Evolutionary conservation across 129 eudicot genomes (phyloP), one percentile per base, ranked within the genome.

Genomic region (Gnaphalium uliginosum): DNA sequence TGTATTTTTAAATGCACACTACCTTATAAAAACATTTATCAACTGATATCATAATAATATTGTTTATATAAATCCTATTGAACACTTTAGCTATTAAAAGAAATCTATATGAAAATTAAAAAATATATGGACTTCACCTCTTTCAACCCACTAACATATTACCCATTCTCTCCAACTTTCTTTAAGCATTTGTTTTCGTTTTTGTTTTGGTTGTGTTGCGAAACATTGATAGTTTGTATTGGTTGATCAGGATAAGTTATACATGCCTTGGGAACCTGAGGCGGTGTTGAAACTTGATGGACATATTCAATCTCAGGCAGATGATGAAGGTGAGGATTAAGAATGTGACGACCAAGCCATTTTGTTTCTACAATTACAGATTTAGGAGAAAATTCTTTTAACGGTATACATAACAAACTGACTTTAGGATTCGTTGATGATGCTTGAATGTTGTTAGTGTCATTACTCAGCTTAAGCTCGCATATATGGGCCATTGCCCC

Each of bases 321-420:
- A 83, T 13, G 89, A 84, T 8, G 86, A 82, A 73, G 88, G 81
- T 66, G 70, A 85, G 70, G 81, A 85, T 74, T 89, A 81, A 89
- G 75, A 29, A 43, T 24, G 35, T 9, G 6, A 25, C 15, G n/a
- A 14, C 25, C 66, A 10, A 9, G 35, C 35, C 6, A 25, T 60
- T 13, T 26, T 2, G 37, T 25, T 60, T 4, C 33, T 60, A 60
- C 25, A 60, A 4, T 26, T 60, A 60, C 35, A 9, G 0, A 23
- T 60, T 60, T 60, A 25, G 66, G 37, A 8, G 5, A 14, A 13
- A 9, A 60, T 21, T 60, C 33, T 3, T 60, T 60, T 60, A 6
- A 19, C 35, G 8, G 18, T 60, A 23, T 25, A 23, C 1, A 24
- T 13, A 24, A 60, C 18, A 60, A 60, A 25, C 66, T 13, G 30